A percentile compares a stretch with the other conserved stretches of the same genome.
These are phyloP conservation scores for Plasmodium fragile DNA, from an alignment of 169 alveolate genomes.

Conservation along the genomic window DNA sequence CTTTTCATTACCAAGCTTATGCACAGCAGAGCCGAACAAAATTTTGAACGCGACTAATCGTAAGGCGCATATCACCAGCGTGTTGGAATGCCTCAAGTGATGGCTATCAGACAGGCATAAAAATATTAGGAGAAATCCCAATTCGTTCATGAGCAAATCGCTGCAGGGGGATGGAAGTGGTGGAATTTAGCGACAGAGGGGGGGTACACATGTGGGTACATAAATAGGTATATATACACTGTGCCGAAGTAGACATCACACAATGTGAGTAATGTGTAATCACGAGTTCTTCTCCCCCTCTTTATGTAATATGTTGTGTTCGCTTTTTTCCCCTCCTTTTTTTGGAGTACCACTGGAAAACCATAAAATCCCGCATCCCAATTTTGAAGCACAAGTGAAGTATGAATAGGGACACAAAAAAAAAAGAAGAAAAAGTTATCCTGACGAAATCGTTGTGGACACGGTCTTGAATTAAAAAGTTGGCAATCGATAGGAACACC, in stretches of 20 bases:
- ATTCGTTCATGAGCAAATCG: slow-evolving; percentile 68
- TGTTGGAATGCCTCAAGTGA: slow-evolving; percentile 56
- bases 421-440: slow-evolving; percentile 33
- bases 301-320: neutral
- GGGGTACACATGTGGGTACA: neutral
- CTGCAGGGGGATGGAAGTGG: slow-evolving; percentile 8
- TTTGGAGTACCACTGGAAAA: slow-evolving; percentile 58
- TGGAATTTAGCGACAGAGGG: neutral
- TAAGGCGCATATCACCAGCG: slow-evolving; percentile 47
- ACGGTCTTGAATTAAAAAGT: slow-evolving; percentile 58
- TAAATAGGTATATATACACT: slow-evolving; percentile 2
- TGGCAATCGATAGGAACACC: slow-evolving; percentile 42
- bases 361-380: slow-evolving; percentile 71
- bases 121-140: slow-evolving; percentile 65
- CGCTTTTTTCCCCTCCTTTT: neutral
- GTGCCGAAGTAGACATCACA: neutral
- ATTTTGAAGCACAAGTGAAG: slow-evolving; percentile 58
- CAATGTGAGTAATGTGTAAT: neutral
- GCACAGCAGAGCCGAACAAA: slow-evolving; percentile 66
- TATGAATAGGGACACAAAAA: slow-evolving; percentile 35
- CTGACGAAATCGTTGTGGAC: slow-evolving; percentile 41
- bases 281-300: neutral
- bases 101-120: slow-evolving; percentile 51
- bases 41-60: slow-evolving; percentile 52
- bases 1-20: slow-evolving; percentile 34